These are phyloP conservation scores for Cystobasidium ongulense DNA, from an alignment of 768 basidiomycete species.

Conservation along the genomic window DNA sequence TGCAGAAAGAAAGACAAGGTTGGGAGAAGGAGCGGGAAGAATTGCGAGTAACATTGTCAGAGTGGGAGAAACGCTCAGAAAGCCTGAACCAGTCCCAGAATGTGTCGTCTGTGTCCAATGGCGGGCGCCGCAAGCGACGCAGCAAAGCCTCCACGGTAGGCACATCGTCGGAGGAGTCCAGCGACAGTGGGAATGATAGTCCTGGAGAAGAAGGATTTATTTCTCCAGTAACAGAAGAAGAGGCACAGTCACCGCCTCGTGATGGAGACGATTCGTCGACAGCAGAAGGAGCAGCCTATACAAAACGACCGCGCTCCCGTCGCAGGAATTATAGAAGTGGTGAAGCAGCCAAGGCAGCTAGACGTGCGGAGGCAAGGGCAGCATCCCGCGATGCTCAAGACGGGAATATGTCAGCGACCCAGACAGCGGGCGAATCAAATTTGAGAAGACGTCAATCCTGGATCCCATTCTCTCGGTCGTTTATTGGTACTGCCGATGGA, in stretches of 20 bases:
- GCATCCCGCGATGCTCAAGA: background rate
- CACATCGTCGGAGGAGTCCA: background rate
- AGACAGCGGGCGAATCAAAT: background rate
- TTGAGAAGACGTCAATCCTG: constrained; percentile 10
- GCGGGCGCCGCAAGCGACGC: background rate
- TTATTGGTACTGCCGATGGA: background rate
- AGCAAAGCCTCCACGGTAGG: constrained; percentile 27
- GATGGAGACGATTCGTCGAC: background rate
- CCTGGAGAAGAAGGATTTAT: constrained; percentile 20
- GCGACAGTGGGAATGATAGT: background rate
- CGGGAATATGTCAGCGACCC: background rate
- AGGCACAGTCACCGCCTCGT: background rate
- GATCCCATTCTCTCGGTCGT: constrained; percentile 18
- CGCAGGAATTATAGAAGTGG: background rate
- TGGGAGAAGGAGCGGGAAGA: constrained; percentile 27
- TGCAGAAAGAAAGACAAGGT: constrained; percentile 15
- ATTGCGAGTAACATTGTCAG: constrained; percentile 8
- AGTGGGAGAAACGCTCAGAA: constrained; percentile 19
- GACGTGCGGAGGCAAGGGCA: background rate
- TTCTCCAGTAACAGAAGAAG: constrained; percentile 18
- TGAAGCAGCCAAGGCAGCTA: background rate
- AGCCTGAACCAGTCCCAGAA: background rate
- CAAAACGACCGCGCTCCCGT: background rate
- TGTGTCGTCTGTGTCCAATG: background rate
- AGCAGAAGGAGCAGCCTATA: background rate